Percentiles rank a stretch among this genome's conserved stretches.
phyloP scores from a whole-genome alignment of 768 basidiomycete species.

The Leccinum longicurvipes region DNA sequence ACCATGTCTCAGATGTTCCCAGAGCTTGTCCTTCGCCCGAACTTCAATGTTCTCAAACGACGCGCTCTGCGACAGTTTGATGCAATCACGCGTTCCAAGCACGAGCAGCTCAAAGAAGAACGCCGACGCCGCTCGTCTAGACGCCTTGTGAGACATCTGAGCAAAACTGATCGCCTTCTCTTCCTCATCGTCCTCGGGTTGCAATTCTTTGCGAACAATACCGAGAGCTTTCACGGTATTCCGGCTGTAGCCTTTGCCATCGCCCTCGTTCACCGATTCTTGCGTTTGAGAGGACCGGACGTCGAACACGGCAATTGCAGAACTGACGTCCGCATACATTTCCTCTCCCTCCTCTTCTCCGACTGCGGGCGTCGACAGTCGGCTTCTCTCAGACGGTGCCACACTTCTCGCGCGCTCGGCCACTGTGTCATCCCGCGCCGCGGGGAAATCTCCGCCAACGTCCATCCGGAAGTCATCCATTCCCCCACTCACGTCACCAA shows the following conservation, averaged over 20 bases:
- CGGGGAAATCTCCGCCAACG: conserved; percentile 45
- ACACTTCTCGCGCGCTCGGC: conserved; percentile 45
- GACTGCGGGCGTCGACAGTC: conserved; percentile 63
- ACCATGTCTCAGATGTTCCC: conserved; percentile 61
- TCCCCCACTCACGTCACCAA: conserved; percentile 51
- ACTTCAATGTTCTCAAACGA: conserved; percentile 88
- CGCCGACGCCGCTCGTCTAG: conserved; percentile 86
- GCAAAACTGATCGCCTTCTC: conserved; percentile 76
- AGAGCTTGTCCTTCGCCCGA: conserved; percentile 76
- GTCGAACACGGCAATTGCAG: conserved; percentile 83
- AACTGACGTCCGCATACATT: conserved; percentile 64
- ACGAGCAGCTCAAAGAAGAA: conserved; percentile 99
- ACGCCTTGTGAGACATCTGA: conserved; percentile 77
- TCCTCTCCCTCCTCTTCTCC: conserved; percentile 64
- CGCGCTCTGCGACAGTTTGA: conserved; percentile 70
- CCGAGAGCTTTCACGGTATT: conserved; percentile 84
- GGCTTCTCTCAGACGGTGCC: conserved; percentile 54
- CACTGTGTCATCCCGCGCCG: conserved; percentile 31
- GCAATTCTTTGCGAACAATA: conserved; percentile 70
- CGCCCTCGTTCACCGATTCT: conserved; percentile 43
- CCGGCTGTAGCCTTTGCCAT: conserved; percentile 78
- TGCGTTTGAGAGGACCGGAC: conserved; percentile 52
- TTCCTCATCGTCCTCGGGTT: conserved; percentile 46
- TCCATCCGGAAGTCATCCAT: conserved; percentile 76
- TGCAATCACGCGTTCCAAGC: conserved; percentile 87